Percentiles rank a stretch among this genome's conserved stretches.
Evolutionary conservation across 1,139 yeast species (phyloP).

Genomic region (Kodamaea sp.): DNA sequence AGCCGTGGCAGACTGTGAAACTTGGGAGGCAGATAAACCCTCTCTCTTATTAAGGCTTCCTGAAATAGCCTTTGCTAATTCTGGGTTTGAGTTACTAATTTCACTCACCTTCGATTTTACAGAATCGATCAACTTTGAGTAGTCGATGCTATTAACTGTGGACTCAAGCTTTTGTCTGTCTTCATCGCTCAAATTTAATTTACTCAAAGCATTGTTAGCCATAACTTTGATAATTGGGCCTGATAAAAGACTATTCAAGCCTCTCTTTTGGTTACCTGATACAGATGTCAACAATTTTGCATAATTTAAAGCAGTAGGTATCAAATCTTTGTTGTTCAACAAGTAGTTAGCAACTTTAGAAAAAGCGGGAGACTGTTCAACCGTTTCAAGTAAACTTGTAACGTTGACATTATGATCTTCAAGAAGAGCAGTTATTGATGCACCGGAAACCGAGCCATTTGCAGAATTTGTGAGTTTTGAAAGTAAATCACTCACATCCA

Average conservation of each 20-base stretch:
- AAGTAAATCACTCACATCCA: constrained; percentile 13
- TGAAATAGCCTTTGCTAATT: constrained; percentile 8
- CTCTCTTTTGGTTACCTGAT: constrained; percentile 6
- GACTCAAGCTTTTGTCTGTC: constrained; percentile 8
- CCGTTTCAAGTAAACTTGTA: constrained; percentile 11
- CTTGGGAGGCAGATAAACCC: constrained; percentile 1
- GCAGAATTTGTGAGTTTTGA: constrained; percentile 16
- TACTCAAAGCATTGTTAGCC: constrained; percentile 7
- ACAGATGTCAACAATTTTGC: constrained; percentile 20
- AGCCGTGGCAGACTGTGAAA: constrained; percentile 1
- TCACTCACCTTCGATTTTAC: constrained; percentile 17
- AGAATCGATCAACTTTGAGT: constrained; percentile 19
- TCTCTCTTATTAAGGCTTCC: constrained; percentile 12
- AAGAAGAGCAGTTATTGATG: no score
- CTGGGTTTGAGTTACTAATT: constrained; percentile 5
- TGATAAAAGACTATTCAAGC: constrained; percentile 5
- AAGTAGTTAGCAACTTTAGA: constrained; percentile 13
- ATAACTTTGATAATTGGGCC: constrained; percentile 6
- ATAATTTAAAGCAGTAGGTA: constrained; percentile 15
- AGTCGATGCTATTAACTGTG: constrained; percentile 22
- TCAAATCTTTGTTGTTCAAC: constrained; percentile 22
- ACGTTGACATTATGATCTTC: constrained; percentile 10
- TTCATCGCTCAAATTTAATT: constrained; percentile 8
- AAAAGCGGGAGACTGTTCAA: constrained; percentile 6
- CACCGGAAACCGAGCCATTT: no score